Base-by-base conservation (phyloP, 169 alveolate genomes). In the Plasmodium fragile region DNA sequence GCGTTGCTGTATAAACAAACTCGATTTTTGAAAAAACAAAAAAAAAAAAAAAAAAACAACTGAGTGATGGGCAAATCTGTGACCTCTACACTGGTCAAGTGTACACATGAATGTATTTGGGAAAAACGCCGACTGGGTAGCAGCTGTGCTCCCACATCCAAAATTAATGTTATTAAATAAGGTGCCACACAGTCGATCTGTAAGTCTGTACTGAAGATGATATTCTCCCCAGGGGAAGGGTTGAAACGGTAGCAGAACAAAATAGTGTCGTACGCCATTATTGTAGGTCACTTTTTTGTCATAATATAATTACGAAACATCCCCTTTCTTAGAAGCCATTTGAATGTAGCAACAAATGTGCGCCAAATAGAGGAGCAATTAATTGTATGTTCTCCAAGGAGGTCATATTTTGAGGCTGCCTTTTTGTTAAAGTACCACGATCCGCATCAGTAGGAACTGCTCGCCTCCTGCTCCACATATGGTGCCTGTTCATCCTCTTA, bases 1-100 rank as follows among this genome's bases (percentile, higher is more conserved):
- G 18, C 34, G 41, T 28, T 25, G 36, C 30, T 18, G 11, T 28
- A 65, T 65, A 25, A 25, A 7, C 41, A 34, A 18, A 22, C n/a
- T 25, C 8, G 16, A 6, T 7, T 65, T 25, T 65, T 65, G 11
- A 1, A 28, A 65, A 36, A 75, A 75, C 4, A 4, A 75, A 41
- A 73, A 39, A 73, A 39, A 73, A 32, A n/a, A 73, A 73, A 72
- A 72, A 72, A 72, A 10, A 3, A 72, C 7, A 73, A 75, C 49
- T 75, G 32, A 75, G 18, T 36, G 59, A 30, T 70, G 59, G 3
- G 82, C 30, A 16, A 75, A 75, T 30, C 11, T 1, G 43, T 16
- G 22, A 25, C 59, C 1, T 75, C 36, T 1, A 75, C 43, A 75
- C 25, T 18, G 16, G n/a, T 30, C 5, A 36, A 36, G 22, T 32